These are phyloP conservation scores for Stagonosporopsis chrysanthemi DNA, from an alignment of 2,329 filamentous ascomycete species.

Conservation along the genomic window DNA sequence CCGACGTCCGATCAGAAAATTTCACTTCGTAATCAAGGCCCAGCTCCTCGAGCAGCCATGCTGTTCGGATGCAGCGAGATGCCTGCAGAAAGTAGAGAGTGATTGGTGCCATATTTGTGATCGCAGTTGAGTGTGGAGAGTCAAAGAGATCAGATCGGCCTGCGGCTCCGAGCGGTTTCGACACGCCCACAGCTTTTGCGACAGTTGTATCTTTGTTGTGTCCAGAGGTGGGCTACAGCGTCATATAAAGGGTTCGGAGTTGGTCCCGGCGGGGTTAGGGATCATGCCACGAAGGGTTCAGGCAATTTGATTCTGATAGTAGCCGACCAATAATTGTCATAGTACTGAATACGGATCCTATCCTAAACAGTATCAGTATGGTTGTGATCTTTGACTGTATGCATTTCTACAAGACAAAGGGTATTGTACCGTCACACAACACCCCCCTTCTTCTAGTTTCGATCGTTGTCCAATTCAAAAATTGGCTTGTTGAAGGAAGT, in stretches of 20 bases:
- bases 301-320: neutral
- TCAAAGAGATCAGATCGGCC: neutral
- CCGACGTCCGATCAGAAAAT: constrained; percentile 50
- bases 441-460: too few relatives aligned
- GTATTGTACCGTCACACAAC: too few relatives aligned
- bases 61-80: constrained; percentile 54
- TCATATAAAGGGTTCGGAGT: constrained; percentile 21
- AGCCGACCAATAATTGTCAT: constrained; percentile 6
- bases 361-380: too few relatives aligned
- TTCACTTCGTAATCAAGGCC: constrained; percentile 53
- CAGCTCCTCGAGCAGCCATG: constrained; percentile 58
- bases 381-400: too few relatives aligned
- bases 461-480: too few relatives aligned
- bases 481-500: too few relatives aligned
- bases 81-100: constrained; percentile 59
- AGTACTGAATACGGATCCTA: too few relatives aligned
- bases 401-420: too few relatives aligned
- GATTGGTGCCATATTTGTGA: constrained; percentile 37
- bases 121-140: neutral
- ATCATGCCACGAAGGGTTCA: constrained; percentile 5
- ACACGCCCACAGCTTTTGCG: neutral
- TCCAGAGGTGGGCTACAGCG: constrained; percentile 5
- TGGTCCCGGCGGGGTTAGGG: constrained; percentile 19
- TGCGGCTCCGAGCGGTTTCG: neutral
- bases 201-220: neutral